These are phyloP conservation scores for Paracorniculantispora psalliotae DNA, from an alignment of 2,329 filamentous ascomycete species.

Conservation along the genomic window DNA sequence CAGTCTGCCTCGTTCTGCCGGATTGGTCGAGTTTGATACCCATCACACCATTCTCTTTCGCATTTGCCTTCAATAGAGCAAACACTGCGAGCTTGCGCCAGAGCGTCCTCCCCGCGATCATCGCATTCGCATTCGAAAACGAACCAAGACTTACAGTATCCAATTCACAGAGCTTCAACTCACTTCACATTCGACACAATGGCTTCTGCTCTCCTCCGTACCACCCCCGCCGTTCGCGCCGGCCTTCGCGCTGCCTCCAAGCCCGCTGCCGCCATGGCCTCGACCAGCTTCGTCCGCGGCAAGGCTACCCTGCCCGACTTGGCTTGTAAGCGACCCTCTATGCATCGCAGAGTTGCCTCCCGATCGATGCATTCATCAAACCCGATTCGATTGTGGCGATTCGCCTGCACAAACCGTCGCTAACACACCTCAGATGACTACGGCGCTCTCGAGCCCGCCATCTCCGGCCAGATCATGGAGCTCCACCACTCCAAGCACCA, in stretches of 20 bases:
- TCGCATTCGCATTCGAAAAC: neutral
- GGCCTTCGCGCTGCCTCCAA: conserved; percentile 64
- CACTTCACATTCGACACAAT: conserved; percentile 43
- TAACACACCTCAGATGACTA: conserved; percentile 71
- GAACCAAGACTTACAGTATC: neutral
- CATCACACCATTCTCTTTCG: neutral
- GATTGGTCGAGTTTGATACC: neutral
- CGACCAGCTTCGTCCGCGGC: conserved; percentile 72
- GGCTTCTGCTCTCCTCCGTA: conserved; percentile 72
- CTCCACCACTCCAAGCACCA: conserved; percentile 93
- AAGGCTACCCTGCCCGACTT: conserved; percentile 95
- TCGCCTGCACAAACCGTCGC: neutral
- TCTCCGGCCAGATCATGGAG: conserved; percentile 93
- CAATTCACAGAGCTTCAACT: neutral
- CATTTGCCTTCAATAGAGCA: conserved; percentile 22
- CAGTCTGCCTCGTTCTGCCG: neutral
- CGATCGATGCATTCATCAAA: neutral
- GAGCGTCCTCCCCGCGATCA: neutral
- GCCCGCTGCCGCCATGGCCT: conserved; percentile 59
- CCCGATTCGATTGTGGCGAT: neutral
- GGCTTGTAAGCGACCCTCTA: conserved; percentile 36
- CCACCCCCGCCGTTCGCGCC: conserved; percentile 61
- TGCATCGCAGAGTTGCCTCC: neutral
- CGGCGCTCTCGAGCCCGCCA: conserved; percentile 78
- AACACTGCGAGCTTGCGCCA: neutral